Percentiles rank a stretch among this genome's conserved stretches.
Evolutionary conservation across 2,329 filamentous ascomycete species (phyloP).

Genomic region (Eutypa lata): DNA sequence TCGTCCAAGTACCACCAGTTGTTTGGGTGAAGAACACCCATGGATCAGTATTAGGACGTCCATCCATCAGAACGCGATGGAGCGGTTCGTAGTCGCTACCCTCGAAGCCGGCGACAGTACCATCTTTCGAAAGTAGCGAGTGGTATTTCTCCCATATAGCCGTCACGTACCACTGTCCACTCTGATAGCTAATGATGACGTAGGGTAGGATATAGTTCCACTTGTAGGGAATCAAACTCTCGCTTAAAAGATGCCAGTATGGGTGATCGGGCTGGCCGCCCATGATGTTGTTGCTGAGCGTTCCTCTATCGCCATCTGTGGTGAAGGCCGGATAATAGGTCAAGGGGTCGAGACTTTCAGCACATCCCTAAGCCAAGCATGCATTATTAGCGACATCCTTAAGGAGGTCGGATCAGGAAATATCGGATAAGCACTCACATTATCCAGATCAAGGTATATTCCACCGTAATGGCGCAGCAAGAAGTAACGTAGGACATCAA

Average conservation of each 20-base stretch:
- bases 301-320: constrained; percentile 41
- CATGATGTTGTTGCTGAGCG: constrained; percentile 63
- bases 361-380: constrained; percentile 54
- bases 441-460: constrained; percentile 76
- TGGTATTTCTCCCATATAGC: constrained; percentile 68
- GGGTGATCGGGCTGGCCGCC: constrained; percentile 65
- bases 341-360: constrained; percentile 62
- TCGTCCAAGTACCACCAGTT: constrained; percentile 25
- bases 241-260: constrained; percentile 66
- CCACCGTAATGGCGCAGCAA: constrained; percentile 74
- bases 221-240: constrained; percentile 61
- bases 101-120: constrained; percentile 19
- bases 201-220: constrained; percentile 68
- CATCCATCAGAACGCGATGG: constrained; percentile 27
- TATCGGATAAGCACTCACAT: constrained; percentile 4
- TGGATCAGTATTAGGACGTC: constrained; percentile 17
- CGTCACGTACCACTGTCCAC: constrained; percentile 67
- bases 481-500: constrained; percentile 78
- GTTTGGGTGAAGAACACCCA: constrained; percentile 28
- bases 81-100: constrained; percentile 11
- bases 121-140: constrained; percentile 9
- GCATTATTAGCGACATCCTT: neutral
- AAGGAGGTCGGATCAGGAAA: neutral
- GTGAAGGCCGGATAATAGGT: constrained; percentile 65
- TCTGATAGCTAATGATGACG: constrained; percentile 72